Evolutionary conservation across 495 filamentous ascomycete genomes (phyloP), one percentile per base, ranked within the genome.

Genomic region (Xylaria castorea): DNA sequence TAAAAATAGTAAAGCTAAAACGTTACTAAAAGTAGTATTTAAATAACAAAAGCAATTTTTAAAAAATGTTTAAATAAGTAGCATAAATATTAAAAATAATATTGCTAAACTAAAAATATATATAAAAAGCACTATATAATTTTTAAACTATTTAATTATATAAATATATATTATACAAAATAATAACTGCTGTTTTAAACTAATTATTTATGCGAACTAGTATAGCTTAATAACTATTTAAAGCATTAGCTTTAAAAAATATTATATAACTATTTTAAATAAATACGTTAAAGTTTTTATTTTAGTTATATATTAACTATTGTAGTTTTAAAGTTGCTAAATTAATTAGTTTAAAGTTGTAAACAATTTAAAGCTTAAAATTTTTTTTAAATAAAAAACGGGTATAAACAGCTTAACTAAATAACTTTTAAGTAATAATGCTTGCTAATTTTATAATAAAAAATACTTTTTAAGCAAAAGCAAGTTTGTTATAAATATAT

Each of bases 211-310:
- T 11, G 2, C 34, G 1, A 18, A 58, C 18, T 9, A 58, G 34
- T 34, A 58, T 34, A 30, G 14, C 27, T 58, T 58, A 58, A 58
- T 58, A 58, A 2, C 6, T 34, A 58, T 58, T 58, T 30, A 58
- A 34, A 0, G 9, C n/a, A 34, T 60, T 60, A 20, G 4, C 14
- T 34, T 60, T 60, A 60, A 36, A 60, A 70, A 40, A 32, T 2
- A 34, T 16, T 5, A 22, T 55, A 16, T 58, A 36, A 4, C 14
- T 53, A 40, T 32, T 62, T n/a, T 65, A 51, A 14, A 51, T 74
- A 60, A 63, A 42, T 57, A 40, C 50, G 50, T 66, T 50, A 42
- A 63, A 66, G 20, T 44, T 34, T 60, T 63, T 60, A 62, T 57
- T 67, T 58, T 65, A 22, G 27, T 32, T 50, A 38, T 46, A 51